Evolutionary conservation across 148 eudicot species (phyloP).

Genomic region (Beta vulgaris): DNA sequence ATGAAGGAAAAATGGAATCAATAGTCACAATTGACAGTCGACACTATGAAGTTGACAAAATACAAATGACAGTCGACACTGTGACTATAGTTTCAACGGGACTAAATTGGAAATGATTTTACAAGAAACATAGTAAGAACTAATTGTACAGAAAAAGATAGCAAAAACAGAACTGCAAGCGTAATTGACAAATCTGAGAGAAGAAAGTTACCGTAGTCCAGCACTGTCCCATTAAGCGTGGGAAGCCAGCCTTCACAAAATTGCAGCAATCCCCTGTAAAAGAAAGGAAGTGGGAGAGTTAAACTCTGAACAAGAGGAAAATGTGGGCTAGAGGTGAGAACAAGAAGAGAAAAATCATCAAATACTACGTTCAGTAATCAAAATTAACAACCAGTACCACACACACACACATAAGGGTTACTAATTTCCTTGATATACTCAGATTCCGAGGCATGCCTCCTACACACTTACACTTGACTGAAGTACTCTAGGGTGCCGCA

Average conservation of each 20-base stretch:
- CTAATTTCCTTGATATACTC: background rate
- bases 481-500: background rate
- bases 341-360: background rate
- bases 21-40: background rate
- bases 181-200: background rate
- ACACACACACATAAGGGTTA: background rate
- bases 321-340: background rate
- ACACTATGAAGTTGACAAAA: too few species aligned
- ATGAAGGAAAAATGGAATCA: background rate
- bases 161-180: background rate
- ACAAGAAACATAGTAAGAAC: too few species aligned
- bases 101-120: too few species aligned
- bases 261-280: constrained; percentile 27
- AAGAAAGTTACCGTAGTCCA: constrained; percentile 40
- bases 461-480: too few species aligned
- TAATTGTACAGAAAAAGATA: background rate
- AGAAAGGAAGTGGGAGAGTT: background rate
- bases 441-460: background rate
- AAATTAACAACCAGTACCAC: background rate
- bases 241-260: constrained; percentile 28
- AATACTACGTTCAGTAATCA: background rate
- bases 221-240: constrained; percentile 57
- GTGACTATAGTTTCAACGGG: too few species aligned
- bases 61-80: too few species aligned
- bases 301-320: background rate